phyloP scores from a whole-genome alignment of 345 rosid genomes.

The Brassica cretica region DNA sequence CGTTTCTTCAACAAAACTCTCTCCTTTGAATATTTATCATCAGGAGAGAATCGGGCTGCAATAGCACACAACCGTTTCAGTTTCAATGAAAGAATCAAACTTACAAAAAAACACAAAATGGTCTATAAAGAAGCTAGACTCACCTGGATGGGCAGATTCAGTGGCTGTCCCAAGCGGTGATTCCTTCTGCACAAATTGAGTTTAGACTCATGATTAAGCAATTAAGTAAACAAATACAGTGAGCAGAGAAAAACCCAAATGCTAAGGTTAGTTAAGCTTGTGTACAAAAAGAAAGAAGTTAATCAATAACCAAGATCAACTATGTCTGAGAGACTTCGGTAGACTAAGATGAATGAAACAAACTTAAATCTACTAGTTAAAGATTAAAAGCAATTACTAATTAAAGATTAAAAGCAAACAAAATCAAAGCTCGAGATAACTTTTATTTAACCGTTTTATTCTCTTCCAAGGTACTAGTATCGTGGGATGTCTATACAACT shows the following conservation, averaged over 20 bases:
- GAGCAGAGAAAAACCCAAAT: not conserved
- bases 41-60: slow-evolving; percentile 90
- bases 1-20: slow-evolving; percentile 80
- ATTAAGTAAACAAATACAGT: not conserved
- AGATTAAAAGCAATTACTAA: not conserved
- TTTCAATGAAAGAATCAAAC: not conserved
- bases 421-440: not conserved
- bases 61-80: not conserved
- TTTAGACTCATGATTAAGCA: not conserved
- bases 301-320: not conserved
- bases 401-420: not conserved
- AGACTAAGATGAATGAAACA: not conserved
- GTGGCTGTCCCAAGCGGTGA: slow-evolving; percentile 71
- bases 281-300: not conserved
- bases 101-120: not conserved
- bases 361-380: not conserved
- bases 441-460: not conserved
- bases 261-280: not conserved
- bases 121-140: not conserved
- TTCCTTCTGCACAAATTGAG: slow-evolving; percentile 59
- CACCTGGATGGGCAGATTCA: slow-evolving; percentile 93
- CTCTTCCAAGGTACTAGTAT: not conserved
- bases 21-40: slow-evolving; percentile 77
- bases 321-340: not conserved
- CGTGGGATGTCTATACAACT: not conserved